Conservation (phyloP, 179 eudicot species). For the Spergularia azorica region DNA sequence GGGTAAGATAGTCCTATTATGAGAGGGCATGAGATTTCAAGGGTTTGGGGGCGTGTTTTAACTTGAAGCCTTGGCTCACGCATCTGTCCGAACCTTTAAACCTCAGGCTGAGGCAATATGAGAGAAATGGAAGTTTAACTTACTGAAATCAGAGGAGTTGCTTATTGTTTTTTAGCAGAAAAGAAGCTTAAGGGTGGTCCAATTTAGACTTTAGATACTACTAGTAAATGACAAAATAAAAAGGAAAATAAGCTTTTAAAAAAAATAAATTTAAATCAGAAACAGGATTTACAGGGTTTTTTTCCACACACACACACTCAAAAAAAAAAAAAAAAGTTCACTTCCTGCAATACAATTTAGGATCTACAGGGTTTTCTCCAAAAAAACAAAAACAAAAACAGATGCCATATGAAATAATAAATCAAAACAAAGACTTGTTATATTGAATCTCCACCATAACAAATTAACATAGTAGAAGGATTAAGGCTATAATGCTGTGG, state of each 20-base stretch:
- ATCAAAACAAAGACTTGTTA: not conserved
- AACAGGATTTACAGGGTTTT: not conserved
- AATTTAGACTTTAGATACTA: too few species aligned
- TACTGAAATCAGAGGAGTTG: too few species aligned
- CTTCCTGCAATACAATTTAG: not conserved
- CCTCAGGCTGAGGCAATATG: too few species aligned
- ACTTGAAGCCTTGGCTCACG: too few species aligned
- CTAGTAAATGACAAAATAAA: not conserved
- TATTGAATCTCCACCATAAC: not conserved
- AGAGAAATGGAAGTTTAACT: too few species aligned
- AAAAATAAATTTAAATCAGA: not conserved
- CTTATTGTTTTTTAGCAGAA: too few species aligned
- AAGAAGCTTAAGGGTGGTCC: too few species aligned
- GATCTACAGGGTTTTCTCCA: not conserved
- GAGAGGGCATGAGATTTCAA: too few species aligned
- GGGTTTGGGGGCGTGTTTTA: too few species aligned
- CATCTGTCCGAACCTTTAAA: too few species aligned
- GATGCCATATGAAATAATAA: not conserved
- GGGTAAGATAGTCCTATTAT: too few species aligned
- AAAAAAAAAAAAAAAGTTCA: not conserved
- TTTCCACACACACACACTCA: not conserved
- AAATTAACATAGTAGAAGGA: not conserved
- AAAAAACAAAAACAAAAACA: not conserved
- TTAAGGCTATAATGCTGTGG: not conserved
- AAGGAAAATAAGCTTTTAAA: not conserved